Base-by-base conservation (phyloP, 2,329 filamentous ascomycete genomes). In the Nectriaceae sp. region DNA sequence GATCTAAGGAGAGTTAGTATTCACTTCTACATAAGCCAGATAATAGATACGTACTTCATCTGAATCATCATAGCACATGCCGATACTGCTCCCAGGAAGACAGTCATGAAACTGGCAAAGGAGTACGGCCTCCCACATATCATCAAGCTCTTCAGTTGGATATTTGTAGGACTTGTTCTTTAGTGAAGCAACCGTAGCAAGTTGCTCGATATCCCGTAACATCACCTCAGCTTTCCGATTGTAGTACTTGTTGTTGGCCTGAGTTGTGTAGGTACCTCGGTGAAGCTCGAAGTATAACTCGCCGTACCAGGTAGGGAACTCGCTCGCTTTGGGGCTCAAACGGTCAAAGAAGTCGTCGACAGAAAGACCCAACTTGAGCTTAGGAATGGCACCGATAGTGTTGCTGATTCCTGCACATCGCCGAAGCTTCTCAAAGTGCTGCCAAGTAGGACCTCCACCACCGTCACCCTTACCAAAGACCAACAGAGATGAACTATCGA, bases 91-190 rank as follows among this genome's bases (percentile, higher is more conserved):
- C 47, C 94, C 94, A 1, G 94, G 94, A 43, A 99, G 78, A 66
- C 94, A 97, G 66, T 99, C 94, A 57, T 99, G 94, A 77, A 99
- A 99, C 64, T 99, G 94, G 58, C 93, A 97, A 21, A 97, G 82
- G 20, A 97, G 78, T 3, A 93, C 87, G 46, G 82, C 80, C 74
- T 97, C 93, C 94, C 94, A 99, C 85, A 99, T 95, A 48, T 87
- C 80, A 65, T 99, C 94, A 46, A 99, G 86, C n/a, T 94, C 84
- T 65, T 88, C 83, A 71, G 96, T 97, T 10, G 94, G 94, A 66
- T 97, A 99, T 63, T 87, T 88, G 75, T 96, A 97, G 2, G 76
- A 76, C 22, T 77, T 75, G 52, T 85, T 75, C 60, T 84, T 83
- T 53, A 97, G 73, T 3, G 88, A 94, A 4, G 90, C 91, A 57